phyloP scores from a whole-genome alignment of 331 rosid genomes.

The Telfairia occidentalis region DNA sequence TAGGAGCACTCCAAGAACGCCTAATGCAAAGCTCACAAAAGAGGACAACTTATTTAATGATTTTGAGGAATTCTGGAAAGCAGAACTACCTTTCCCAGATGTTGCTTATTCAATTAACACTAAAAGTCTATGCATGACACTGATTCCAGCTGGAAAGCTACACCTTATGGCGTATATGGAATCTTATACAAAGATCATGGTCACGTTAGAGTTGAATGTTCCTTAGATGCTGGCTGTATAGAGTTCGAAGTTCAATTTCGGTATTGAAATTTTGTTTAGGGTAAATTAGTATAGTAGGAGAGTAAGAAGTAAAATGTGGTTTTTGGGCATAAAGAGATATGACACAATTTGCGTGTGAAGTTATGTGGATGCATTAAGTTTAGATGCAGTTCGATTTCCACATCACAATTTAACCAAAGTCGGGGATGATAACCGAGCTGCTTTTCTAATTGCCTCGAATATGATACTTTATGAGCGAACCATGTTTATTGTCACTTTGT shows the following conservation, averaged over 20 bases:
- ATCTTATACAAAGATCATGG: too few species aligned
- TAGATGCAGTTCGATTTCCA: neutral
- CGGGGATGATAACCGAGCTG: neutral
- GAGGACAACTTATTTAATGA: neutral
- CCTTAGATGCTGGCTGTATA: too few species aligned
- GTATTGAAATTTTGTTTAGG: neutral
- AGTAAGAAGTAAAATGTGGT: neutral
- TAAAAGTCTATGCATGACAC: neutral
- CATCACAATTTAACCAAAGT: neutral
- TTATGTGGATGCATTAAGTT: neutral
- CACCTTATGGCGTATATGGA: neutral
- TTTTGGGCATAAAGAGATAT: neutral
- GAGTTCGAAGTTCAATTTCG: neutral
- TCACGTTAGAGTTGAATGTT: too few species aligned
- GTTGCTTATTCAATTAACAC: neutral
- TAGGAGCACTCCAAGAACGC: neutral
- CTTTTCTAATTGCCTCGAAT: neutral
- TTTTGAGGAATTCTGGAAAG: neutral
- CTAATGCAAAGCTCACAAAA: neutral
- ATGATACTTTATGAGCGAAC: neutral
- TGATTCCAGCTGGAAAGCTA: neutral
- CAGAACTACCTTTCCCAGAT: neutral
- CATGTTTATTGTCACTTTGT: neutral
- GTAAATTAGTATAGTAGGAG: neutral
- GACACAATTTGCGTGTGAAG: neutral